Conservation (phyloP, 371 early-diverging fungal genomes). For the Rhizomucor pusillus region DNA sequence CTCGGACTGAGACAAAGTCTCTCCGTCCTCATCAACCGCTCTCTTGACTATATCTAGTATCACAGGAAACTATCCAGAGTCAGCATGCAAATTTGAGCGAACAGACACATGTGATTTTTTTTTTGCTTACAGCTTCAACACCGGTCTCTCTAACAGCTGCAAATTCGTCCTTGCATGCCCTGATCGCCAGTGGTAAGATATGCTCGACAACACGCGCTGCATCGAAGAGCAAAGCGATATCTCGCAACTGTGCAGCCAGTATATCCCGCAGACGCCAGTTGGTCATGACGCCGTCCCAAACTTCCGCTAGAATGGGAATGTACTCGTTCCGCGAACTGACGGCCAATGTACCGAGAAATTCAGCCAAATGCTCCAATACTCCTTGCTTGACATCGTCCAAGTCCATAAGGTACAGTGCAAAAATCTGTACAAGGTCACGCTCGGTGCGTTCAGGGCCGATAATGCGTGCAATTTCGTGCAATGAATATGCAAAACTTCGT, state of each 20-base stretch:
- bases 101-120: background rate
- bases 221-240: constrained; percentile 50
- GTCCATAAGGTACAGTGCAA: constrained; percentile 59
- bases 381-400: constrained; percentile 63
- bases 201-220: constrained; percentile 50
- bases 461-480: constrained; percentile 59
- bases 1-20: constrained; percentile 32
- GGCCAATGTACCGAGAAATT: constrained; percentile 54
- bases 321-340: constrained; percentile 51
- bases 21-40: constrained; percentile 47
- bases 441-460: constrained; percentile 61
- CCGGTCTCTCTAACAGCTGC: constrained; percentile 58
- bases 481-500: constrained; percentile 57
- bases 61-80: constrained; percentile 34
- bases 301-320: constrained; percentile 49
- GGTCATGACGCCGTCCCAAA: constrained; percentile 57
- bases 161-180: constrained; percentile 56
- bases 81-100: too few species aligned
- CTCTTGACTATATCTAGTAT: constrained; percentile 46
- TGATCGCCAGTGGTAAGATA: constrained; percentile 50
- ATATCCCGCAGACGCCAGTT: constrained; percentile 61
- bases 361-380: constrained; percentile 56
- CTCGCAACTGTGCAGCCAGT: constrained; percentile 50
- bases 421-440: constrained; percentile 57
- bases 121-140: constrained; percentile 37